Evolutionary conservation across 495 filamentous ascomycete species (phyloP).

Genomic region (Aspergillus affinis): DNA sequence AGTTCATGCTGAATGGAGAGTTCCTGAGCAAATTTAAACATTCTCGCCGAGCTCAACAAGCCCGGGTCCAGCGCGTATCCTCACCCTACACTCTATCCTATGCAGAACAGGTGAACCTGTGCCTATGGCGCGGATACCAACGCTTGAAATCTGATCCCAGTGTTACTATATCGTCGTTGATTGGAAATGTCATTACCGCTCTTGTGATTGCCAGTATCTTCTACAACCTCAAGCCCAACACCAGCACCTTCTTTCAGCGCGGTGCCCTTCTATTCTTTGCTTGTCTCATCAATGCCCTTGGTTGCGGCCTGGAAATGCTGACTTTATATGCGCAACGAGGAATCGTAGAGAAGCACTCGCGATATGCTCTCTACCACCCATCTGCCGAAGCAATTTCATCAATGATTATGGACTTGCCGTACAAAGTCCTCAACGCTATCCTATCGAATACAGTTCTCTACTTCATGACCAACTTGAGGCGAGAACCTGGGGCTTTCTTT

Average conservation of each 20-base stretch:
- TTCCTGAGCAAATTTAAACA: constrained; percentile 18
- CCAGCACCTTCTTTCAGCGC: constrained; percentile 67
- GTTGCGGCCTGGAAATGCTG: constrained; percentile 66
- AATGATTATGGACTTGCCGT: constrained; percentile 54
- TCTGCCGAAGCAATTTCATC: constrained; percentile 53
- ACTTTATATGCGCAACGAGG: constrained; percentile 53
- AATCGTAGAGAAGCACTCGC: constrained; percentile 60
- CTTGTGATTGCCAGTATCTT: constrained; percentile 80
- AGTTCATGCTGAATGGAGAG: constrained; percentile 22
- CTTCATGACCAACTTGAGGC: constrained; percentile 50
- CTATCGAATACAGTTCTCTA: constrained; percentile 52
- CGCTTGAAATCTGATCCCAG: constrained; percentile 64
- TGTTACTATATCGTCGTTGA: constrained; percentile 60
- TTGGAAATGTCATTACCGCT: constrained; percentile 69
- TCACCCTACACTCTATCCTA: constrained; percentile 39
- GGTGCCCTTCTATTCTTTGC: constrained; percentile 83
- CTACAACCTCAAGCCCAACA: constrained; percentile 64
- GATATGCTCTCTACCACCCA: constrained; percentile 60
- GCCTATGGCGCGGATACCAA: constrained; percentile 41
- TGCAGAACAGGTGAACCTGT: constrained; percentile 34
- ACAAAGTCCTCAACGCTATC: constrained; percentile 43
- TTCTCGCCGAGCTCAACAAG: constrained; percentile 20
- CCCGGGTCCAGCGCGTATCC: constrained; percentile 21
- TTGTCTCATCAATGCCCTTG: constrained; percentile 78
- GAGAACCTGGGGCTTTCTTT: constrained; percentile 68